Base-by-base conservation (phyloP, 1,284 basidiomycete genomes). In the Thelephora terrestris region DNA sequence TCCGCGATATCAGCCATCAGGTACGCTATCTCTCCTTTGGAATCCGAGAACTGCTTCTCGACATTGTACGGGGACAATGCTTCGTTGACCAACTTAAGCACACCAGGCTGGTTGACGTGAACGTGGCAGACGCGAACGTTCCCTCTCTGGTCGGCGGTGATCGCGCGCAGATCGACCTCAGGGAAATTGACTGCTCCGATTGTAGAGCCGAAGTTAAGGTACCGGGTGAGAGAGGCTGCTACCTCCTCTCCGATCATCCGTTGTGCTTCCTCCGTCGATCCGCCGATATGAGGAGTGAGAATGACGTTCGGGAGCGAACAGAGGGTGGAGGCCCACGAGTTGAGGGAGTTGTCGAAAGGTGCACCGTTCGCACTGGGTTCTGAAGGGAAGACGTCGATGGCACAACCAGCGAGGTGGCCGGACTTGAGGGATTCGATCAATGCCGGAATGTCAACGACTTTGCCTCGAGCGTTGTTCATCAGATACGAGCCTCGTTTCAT, bases 261-360 rank as follows among this genome's bases (percentile, higher is more conserved):
- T 68, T 99, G 96, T 3, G 96, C 96, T 68, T 99, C 96, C 67
- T 99, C 96, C 10, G 96, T 99, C 38, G 92, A 97, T 40, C 96
- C 96, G 52, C 96, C 96, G 58, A 99, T 98, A 65, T 99, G 96
- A 17, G 96, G 96, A 0, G 94, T 97, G 57, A 97, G 83, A 63
- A 97, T 93, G 54, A 96, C 78, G 67, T 97, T 97, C 45, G 85
- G 81, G 50, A 90, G 70, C 3, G 71, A 68, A 51, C 89, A 78
- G 34, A 97, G 76, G 23, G 79, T 68, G 52, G 76, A 80, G 16
- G 87, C 74, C 82, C 91, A 97, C 2, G 78, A 51, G 64, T 94
- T 95, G 55, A 96, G 71, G 57, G 82, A 70, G 66, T 95, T 83
- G 62, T 87, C 84, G 66, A 97, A 97, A 2, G 80, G 74, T 9